These are phyloP conservation scores for Aciculoconidium aculeatum DNA, from an alignment of 805 yeast species.

Conservation along the genomic window DNA sequence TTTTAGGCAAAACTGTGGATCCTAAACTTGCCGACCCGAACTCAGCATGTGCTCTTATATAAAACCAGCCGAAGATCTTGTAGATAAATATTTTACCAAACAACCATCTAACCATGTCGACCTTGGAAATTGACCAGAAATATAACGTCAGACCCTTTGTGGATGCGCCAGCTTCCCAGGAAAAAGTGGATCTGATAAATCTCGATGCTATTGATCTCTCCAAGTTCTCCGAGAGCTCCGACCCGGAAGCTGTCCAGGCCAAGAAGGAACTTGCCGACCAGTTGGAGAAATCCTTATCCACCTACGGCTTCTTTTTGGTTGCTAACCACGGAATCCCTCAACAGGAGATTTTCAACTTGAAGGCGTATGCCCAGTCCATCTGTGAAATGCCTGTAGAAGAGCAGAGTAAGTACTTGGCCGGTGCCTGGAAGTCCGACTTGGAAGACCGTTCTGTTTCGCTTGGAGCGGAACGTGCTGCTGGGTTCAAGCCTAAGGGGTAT, in stretches of 20 bases:
- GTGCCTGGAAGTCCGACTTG: conserved; percentile 9
- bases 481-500: conserved; percentile 44
- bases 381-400: conserved; percentile 8
- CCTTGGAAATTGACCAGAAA: conserved; percentile 6
- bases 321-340: conserved; percentile 8
- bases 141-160: conserved; percentile 9
- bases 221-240: conserved; percentile 5
- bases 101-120: too few species aligned
- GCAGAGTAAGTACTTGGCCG: conserved; percentile 8
- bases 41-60: too few species aligned
- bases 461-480: conserved; percentile 44
- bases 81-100: too few species aligned
- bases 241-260: conserved; percentile 3
- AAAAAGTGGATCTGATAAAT: conserved; percentile 4
- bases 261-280: conserved; percentile 6
- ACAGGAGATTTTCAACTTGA: conserved; percentile 5
- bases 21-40: too few species aligned
- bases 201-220: conserved; percentile 8
- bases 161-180: conserved; percentile 6
- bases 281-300: conserved; percentile 7
- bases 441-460: conserved; percentile 12
- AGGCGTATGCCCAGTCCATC: conserved; percentile 8
- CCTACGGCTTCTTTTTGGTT: conserved; percentile 8
- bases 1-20: too few species aligned
- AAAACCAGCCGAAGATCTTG: too few species aligned